Conservation (phyloP, 2,329 filamentous ascomycete species). For the Penicillium sp. region DNA sequence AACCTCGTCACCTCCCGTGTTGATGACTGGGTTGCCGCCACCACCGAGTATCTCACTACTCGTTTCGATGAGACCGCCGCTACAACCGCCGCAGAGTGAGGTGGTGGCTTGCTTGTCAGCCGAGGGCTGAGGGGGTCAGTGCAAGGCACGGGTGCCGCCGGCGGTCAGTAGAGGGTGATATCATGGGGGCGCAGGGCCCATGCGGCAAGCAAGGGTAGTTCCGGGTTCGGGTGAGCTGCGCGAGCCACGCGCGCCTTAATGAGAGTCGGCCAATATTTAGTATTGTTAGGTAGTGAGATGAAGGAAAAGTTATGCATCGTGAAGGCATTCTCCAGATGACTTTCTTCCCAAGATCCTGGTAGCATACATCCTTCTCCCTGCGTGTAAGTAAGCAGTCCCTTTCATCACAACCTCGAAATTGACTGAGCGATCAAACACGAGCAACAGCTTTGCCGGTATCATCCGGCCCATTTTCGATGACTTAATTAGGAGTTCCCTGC, state of each 20-base stretch:
- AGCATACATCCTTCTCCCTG: background rate
- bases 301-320: background rate
- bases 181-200: background rate
- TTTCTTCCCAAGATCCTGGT: background rate
- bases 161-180: background rate
- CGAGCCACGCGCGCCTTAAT: background rate
- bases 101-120: background rate
- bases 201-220: background rate
- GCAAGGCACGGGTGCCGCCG: background rate
- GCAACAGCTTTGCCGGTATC: too few relatives aligned
- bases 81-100: background rate
- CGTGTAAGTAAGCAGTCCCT: too few relatives aligned
- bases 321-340: background rate
- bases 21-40: background rate
- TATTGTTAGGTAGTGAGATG: background rate
- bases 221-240: background rate
- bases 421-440: too few relatives aligned
- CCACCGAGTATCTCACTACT: background rate
- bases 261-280: background rate
- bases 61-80: background rate
- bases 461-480: too few relatives aligned
- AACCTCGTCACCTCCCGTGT: background rate
- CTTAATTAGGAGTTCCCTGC: too few relatives aligned
- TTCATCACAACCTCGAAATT: too few relatives aligned
- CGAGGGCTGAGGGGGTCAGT: background rate